A percentile compares a stretch with the other conserved stretches of the same genome.
Evolutionary conservation across 2,329 filamentous ascomycete species (phyloP).

Genomic region (Trichoderma asperellum): DNA sequence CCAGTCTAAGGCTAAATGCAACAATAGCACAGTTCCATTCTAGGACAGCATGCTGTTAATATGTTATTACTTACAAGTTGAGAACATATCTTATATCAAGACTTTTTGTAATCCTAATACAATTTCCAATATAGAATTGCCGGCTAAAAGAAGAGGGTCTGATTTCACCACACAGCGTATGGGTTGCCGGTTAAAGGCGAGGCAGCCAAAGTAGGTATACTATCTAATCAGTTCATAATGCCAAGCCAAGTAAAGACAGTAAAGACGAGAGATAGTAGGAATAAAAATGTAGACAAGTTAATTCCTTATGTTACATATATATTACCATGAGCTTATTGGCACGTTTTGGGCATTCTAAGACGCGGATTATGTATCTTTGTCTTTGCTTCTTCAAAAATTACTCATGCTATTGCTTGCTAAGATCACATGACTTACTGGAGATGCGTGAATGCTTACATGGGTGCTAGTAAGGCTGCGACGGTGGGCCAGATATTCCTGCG

Average conservation of each 20-base stretch:
- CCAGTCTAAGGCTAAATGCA: neutral
- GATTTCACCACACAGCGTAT: neutral
- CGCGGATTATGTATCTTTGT: neutral
- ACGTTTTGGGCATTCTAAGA: neutral
- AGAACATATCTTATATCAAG: neutral
- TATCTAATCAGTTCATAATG: neutral
- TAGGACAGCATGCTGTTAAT: neutral
- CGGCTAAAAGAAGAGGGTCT: neutral
- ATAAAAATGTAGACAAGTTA: neutral
- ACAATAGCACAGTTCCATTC: rapidly evolving
- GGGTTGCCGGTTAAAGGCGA: neutral
- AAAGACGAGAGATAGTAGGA: neutral
- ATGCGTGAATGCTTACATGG: conserved; percentile 30
- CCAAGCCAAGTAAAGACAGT: neutral
- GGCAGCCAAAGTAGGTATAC: neutral
- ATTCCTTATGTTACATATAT: neutral
- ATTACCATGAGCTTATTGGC: neutral
- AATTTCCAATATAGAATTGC: neutral
- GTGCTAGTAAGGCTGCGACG: conserved; percentile 7
- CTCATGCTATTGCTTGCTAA: neutral
- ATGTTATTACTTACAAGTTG: neutral
- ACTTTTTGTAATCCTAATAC: neutral
- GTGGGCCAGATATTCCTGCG: conserved; percentile 11
- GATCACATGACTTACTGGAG: conserved; percentile 30
- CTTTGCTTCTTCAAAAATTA: neutral